These are phyloP conservation scores for Thalassiosira mediterranea DNA, from an alignment of 352 stramenopile genomes.

Conservation along the genomic window DNA sequence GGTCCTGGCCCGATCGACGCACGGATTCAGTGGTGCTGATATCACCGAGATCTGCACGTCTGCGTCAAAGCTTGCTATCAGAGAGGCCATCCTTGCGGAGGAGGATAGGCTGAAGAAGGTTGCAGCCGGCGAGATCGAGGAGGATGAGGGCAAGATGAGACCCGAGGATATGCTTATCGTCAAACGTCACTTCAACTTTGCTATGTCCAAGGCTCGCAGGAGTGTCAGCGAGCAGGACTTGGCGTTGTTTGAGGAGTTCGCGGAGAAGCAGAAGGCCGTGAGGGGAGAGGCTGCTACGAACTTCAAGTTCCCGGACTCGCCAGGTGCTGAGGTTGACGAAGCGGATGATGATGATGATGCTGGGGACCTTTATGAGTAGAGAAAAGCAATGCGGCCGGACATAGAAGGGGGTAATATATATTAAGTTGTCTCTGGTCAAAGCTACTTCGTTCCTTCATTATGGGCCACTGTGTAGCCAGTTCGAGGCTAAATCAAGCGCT, in stretches of 20 bases:
- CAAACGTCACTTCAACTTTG: conserved; percentile 88
- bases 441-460: no score
- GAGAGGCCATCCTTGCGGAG: conserved; percentile 78
- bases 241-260: conserved; percentile 87
- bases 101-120: conserved; percentile 79
- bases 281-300: conserved; percentile 56
- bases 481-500: no score
- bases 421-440: no score
- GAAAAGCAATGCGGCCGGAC: no score
- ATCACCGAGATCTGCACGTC: conserved; percentile 85
- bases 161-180: conserved; percentile 84
- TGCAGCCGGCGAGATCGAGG: conserved; percentile 74
- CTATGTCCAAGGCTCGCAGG: conserved; percentile 85
- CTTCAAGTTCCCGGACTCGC: conserved; percentile 14
- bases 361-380: no score
- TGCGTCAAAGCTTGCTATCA: conserved; percentile 83
- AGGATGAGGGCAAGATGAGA: conserved; percentile 87
- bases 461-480: no score
- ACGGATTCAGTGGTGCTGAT: conserved; percentile 85
- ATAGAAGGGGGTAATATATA: no score
- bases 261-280: conserved; percentile 86
- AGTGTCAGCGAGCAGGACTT: conserved; percentile 88
- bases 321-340: no score
- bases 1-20: conserved; percentile 76
- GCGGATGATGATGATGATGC: no score